Percentiles rank a stretch among this genome's conserved stretches.
These are phyloP conservation scores for Plasmodium chabaudi DNA, from an alignment of 169 alveolate genomes.

Conservation along the genomic window DNA sequence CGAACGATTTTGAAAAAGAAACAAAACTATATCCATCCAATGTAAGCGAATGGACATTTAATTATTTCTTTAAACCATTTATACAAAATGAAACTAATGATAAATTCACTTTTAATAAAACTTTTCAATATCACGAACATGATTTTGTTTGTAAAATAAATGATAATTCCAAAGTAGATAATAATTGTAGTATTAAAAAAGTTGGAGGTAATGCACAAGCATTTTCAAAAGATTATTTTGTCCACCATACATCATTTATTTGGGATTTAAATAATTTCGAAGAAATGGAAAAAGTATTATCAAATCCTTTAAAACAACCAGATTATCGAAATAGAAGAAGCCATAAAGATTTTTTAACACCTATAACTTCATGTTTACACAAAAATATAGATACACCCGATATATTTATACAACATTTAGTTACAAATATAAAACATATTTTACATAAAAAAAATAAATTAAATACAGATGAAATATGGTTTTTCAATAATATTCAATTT, in stretches of 20 bases:
- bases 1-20: conserved; percentile 62
- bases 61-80: conserved; percentile 15
- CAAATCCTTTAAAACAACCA: conserved; percentile 80
- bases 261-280: conserved; percentile 78
- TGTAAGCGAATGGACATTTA: conserved; percentile 50
- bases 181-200: conserved; percentile 44
- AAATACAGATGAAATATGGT: conserved; percentile 18
- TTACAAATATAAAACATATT: conserved; percentile 13
- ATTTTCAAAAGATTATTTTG: conserved; percentile 79
- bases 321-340: conserved; percentile 78
- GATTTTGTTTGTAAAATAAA: conserved; percentile 11
- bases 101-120: conserved; percentile 4
- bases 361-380: conserved; percentile 38
- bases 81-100: background rate
- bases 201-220: conserved; percentile 88
- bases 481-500: conserved; percentile 20
- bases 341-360: conserved; percentile 77
- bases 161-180: background rate
- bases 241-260: conserved; percentile 83
- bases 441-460: conserved; percentile 19
- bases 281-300: conserved; percentile 76
- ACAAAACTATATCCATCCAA: conserved; percentile 41
- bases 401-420: conserved; percentile 13
- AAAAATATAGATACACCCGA: conserved; percentile 5
- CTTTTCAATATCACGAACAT: conserved; percentile 14